A percentile compares a stretch with the other conserved stretches of the same genome.
These are phyloP conservation scores for Solanum dulcamara DNA, from an alignment of 257 asterid species.

Conservation along the genomic window DNA sequence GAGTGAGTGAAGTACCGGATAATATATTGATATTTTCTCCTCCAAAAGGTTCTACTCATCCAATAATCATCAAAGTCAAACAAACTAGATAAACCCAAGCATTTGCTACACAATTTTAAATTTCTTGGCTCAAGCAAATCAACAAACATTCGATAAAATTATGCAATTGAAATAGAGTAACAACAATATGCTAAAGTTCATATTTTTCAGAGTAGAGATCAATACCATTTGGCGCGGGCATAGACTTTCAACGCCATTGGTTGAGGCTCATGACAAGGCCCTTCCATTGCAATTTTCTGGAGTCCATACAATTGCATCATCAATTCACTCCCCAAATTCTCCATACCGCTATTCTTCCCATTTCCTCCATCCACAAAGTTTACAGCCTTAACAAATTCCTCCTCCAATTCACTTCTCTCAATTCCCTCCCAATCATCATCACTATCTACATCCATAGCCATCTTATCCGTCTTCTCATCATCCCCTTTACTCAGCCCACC, in stretches of 20 bases:
- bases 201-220: not conserved
- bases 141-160: not conserved
- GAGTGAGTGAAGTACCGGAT: not conserved
- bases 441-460: slow-evolving; percentile 6
- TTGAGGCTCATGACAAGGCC: slow-evolving; percentile 68
- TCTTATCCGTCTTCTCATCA: slow-evolving; percentile 8
- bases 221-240: slow-evolving; percentile 88
- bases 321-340: slow-evolving; percentile 34
- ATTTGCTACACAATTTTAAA: not conserved
- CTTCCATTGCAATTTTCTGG: slow-evolving; percentile 76
- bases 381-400: slow-evolving; percentile 62
- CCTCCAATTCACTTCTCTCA: slow-evolving; percentile 86
- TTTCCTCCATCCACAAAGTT: slow-evolving; percentile 49
- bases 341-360: slow-evolving; percentile 23
- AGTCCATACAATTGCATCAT: slow-evolving; percentile 65
- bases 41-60: not conserved
- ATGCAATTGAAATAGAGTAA: not conserved
- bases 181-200: not conserved
- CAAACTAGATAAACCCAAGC: not conserved
- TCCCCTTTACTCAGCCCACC: slow-evolving; percentile 5
- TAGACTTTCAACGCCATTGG: slow-evolving; percentile 72
- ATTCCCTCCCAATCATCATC: slow-evolving; percentile 95
- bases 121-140: not conserved
- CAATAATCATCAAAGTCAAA: not conserved
- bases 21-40: not conserved